A percentile compares a stretch with the other conserved stretches of the same genome.
phyloP scores from a whole-genome alignment of 257 asterid genomes.

The Gentiana dahurica region DNA sequence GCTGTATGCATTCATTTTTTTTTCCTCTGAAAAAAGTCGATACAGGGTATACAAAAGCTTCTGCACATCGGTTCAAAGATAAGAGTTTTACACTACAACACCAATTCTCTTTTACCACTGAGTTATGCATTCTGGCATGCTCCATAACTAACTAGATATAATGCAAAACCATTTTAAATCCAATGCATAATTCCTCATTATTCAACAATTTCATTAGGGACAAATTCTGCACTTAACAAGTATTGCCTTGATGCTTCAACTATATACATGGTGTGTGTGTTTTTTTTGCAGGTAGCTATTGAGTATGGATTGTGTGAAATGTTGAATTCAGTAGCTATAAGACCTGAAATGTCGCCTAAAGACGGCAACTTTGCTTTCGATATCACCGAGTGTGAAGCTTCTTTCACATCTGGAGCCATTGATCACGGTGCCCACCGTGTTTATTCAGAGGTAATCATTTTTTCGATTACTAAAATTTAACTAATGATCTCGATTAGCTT shows the following conservation, averaged over 20 bases:
- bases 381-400: slow-evolving; percentile 49
- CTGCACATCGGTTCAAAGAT: no score
- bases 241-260: neutral
- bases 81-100: no score
- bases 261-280: neutral
- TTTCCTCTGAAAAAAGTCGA: no score
- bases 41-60: no score
- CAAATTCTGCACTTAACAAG: neutral
- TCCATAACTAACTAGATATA: no score
- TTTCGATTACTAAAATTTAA: neutral
- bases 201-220: no score
- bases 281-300: slow-evolving; percentile 48
- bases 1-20: no score
- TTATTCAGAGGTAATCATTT: slow-evolving; percentile 48
- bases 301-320: slow-evolving; percentile 83
- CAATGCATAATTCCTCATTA: no score
- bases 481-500: neutral
- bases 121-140: no score
- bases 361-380: slow-evolving; percentile 59
- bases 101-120: no score
- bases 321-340: slow-evolving; percentile 58
- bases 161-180: no score
- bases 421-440: slow-evolving; percentile 35
- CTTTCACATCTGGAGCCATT: slow-evolving; percentile 61
- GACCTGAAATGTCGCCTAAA: slow-evolving; percentile 59